phyloP scores from a whole-genome alignment of 2,329 filamentous ascomycete genomes.

The Stemphylium vesicarium region DNA sequence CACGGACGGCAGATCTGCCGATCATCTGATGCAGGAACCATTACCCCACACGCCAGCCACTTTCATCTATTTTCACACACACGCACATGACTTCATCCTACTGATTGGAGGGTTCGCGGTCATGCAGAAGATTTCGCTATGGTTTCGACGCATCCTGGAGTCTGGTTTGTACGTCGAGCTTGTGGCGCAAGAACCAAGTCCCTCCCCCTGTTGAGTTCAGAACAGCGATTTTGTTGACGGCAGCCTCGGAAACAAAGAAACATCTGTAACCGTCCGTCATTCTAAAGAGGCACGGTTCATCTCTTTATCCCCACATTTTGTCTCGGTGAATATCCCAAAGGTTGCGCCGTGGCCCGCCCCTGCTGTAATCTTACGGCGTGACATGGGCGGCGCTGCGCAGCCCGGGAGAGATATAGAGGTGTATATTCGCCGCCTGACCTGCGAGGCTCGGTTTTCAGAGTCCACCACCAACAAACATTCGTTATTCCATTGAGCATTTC shows the following conservation, averaged over 20 bases:
- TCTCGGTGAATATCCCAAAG: not conserved
- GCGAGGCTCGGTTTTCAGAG: not conserved
- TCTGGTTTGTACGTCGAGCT: not conserved
- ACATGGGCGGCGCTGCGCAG: not conserved
- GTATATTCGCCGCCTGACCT: not conserved
- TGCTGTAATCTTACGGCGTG: constrained; percentile 1
- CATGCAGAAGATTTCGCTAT: constrained; percentile 1
- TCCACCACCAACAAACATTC: not conserved
- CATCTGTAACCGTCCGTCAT: constrained; percentile 6
- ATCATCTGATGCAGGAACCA: constrained; percentile 4
- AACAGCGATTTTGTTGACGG: not conserved
- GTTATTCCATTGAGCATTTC: not conserved
- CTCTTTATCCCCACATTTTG: not conserved
- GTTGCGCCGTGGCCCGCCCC: not conserved
- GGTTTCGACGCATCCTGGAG: not conserved
- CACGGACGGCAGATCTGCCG: constrained; percentile 8
- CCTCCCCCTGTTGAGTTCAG: too few species aligned
- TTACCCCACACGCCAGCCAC: constrained; percentile 21
- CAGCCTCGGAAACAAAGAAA: constrained; percentile 2
- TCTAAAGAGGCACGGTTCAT: constrained; percentile 2
- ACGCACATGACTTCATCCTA: constrained; percentile 6
- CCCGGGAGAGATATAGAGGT: not conserved
- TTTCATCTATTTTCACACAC: constrained; percentile 7
- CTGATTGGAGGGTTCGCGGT: constrained; percentile 1
- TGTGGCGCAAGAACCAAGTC: not conserved